Evolutionary conservation across 2,329 filamentous ascomycete genomes (phyloP), one percentile per base, ranked within the genome.

Genomic region (Colletotrichum lini): DNA sequence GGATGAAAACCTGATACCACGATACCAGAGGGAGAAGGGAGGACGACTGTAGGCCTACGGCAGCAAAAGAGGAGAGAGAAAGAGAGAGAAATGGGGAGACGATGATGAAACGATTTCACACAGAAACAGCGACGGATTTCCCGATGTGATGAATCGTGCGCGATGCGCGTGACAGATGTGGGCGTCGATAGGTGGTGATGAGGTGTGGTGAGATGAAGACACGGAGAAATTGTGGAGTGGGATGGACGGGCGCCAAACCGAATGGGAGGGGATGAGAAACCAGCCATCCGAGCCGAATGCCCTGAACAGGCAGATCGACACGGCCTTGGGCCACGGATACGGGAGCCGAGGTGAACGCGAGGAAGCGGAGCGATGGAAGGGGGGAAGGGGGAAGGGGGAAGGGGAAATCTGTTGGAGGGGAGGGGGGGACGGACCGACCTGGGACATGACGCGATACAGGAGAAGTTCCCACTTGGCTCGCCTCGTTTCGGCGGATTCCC

Each of bases 221-320:
- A 57, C 16, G 63, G 52, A 44, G 64, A 38, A 62, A 58, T 30
- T 62, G 44, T 67, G 64, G 64, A 21, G 53, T 56, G 35, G 49
- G 64, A 68, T 45, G 44, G 30, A 26, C 64, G 40, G 40, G 57
- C 68, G 68, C 57, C 64, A 56, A 49, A 70, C 62, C 67, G 62
- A 61, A 67, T 66, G 18, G 53, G 62, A 62, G 35, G 56, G 21
- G 44, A 67, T 67, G 47, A 57, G 56, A 62, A 62, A 62, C 64
- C 64, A 68, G 58, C 64, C 68, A 70, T 57, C 64, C 64, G 68
- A 70, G 26, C 50, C 57, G 64, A 67, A 23, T 56, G 57, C 45
- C 68, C 64, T 70, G 64, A 67, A 67, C 57, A 57, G 64, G 68
- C 64, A 18, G 64, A 62, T 58, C 44, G 61, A 23, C 67, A 67